phyloP scores from a whole-genome alignment of 1,139 yeast genomes.

The Citeromyces hawaiiensis region DNA sequence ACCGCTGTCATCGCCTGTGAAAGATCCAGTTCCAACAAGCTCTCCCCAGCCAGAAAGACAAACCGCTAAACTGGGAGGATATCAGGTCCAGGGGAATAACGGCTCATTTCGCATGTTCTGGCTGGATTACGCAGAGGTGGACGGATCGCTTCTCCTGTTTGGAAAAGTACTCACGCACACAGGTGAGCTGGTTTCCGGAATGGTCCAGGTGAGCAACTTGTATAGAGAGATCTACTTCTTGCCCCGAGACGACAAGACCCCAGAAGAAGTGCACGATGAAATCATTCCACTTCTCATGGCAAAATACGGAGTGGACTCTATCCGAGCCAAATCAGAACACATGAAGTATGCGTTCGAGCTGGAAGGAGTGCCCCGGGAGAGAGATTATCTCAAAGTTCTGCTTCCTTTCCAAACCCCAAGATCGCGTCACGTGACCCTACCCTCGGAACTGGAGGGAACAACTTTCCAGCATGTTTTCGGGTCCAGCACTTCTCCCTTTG shows the following conservation, averaged over 20 bases:
- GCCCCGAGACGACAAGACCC: conserved; percentile 36
- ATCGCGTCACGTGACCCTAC: conserved; percentile 33
- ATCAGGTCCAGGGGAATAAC: not conserved
- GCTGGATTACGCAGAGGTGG: conserved; percentile 81
- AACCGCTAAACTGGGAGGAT: not conserved
- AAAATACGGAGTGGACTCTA: conserved; percentile 43
- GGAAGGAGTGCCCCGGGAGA: conserved; percentile 63
- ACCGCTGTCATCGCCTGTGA: not conserved
- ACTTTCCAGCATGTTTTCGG: conserved; percentile 80
- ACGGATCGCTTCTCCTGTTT: conserved; percentile 56
- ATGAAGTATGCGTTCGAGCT: conserved; percentile 86
- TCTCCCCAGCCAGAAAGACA: not conserved
- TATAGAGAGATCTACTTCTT: conserved; percentile 64
- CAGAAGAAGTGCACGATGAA: conserved; percentile 69
- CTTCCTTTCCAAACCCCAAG: conserved; percentile 58
- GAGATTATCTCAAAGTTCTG: conserved; percentile 70
- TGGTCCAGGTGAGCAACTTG: conserved; percentile 64
- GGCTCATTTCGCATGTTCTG: conserved; percentile 52
- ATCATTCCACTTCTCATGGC: conserved; percentile 51
- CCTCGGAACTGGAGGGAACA: conserved; percentile 57
- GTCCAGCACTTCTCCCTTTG: conserved; percentile 59
- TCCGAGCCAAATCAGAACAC: conserved; percentile 58
- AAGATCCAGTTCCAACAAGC: not conserved
- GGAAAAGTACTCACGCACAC: conserved; percentile 64
- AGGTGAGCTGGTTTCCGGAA: conserved; percentile 54